Evolutionary conservation across 2,329 filamentous ascomycete genomes (phyloP), one percentile per base, ranked within the genome.

Genomic region (Raffaelea ambrosiae): DNA sequence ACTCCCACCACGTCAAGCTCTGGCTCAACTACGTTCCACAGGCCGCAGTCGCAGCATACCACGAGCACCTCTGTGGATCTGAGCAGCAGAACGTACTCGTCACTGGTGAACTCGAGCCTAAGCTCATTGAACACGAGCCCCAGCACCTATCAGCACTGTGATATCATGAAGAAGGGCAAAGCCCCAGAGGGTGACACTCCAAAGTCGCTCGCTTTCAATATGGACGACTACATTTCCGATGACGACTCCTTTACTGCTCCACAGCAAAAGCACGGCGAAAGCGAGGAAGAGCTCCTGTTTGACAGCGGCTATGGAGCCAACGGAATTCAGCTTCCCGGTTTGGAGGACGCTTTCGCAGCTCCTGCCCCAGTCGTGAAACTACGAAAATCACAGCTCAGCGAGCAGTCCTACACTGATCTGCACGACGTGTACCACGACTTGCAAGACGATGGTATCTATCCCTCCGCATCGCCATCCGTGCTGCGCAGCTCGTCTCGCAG

Each of bases 161-260:
- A 14, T 46, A 40, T n/a, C 26, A 10, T 9, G 8, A 14, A 9
- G 35, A 38, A 38, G 31, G 41, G 5, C 19, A 16, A 40, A 33
- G 22, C 8, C 14, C 13, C 43, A 22, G 8, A 35, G 16, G 4
- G 40, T 29, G 5, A 40, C 16, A 3, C 14, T 23, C 9, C 35
- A 35, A 31, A 42, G 38, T 40, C 43, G 7, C 2, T 64, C 61
- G 47, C 38, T 4, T 66, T 66, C 54, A 66, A 66, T 49, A 64
- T 68, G 8, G 64, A 67, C 48, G 65, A 67, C 50, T 65, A 66
- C 49, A 35, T 66, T 1, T 62, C 63, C 0, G 66, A 69, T 44
- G 61, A 60, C 16, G 66, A 67, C 16, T 65, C 62, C 0, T 58
- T 67, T 9, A 57, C 53, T 11, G 23, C 35, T 20, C 1, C 38